Evolutionary conservation across 2,329 filamentous ascomycete species (phyloP).

Genomic region (Anisogramma anomala): DNA sequence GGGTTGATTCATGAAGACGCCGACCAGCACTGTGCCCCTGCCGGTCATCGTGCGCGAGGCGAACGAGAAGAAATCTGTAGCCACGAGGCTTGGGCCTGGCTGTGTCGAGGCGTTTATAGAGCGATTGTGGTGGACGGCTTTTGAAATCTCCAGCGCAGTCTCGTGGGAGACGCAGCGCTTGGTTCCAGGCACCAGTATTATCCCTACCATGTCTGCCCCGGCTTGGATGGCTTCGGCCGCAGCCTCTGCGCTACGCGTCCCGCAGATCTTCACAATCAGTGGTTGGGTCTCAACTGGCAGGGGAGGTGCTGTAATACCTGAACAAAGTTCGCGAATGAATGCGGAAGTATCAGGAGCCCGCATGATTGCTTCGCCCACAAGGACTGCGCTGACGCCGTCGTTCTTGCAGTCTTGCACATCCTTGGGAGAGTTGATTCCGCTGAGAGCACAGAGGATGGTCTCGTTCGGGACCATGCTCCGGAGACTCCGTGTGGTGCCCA

Average conservation of each 20-base stretch:
- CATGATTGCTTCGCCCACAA: slow-evolving; percentile 96
- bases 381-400: slow-evolving; percentile 82
- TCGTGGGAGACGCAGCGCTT: slow-evolving; percentile 72
- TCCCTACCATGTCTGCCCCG: slow-evolving; percentile 84
- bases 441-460: slow-evolving; percentile 85
- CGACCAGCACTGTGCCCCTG: slow-evolving; percentile 65
- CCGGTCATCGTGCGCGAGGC: slow-evolving; percentile 29
- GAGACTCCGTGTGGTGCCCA: slow-evolving; percentile 79
- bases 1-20: slow-evolving; percentile 88
- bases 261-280: slow-evolving; percentile 86
- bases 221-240: slow-evolving; percentile 71
- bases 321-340: slow-evolving; percentile 78
- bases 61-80: slow-evolving; percentile 56
- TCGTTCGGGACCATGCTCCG: slow-evolving; percentile 76
- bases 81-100: slow-evolving; percentile 21
- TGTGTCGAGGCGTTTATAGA: slow-evolving; percentile 3
- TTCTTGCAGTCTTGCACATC: slow-evolving; percentile 81
- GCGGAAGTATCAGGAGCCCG: slow-evolving; percentile 67
- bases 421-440: slow-evolving; percentile 78
- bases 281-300: slow-evolving; percentile 28
- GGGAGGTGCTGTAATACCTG: slow-evolving; percentile 33
- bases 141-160: slow-evolving; percentile 68
- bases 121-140: slow-evolving; percentile 50
- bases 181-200: slow-evolving; percentile 74
- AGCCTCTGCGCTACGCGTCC: slow-evolving; percentile 71